A percentile compares a stretch with the other conserved stretches of the same genome.
Evolutionary conservation across 1,284 basidiomycete species (phyloP).

Genomic region (Sporisorium scitamineum): DNA sequence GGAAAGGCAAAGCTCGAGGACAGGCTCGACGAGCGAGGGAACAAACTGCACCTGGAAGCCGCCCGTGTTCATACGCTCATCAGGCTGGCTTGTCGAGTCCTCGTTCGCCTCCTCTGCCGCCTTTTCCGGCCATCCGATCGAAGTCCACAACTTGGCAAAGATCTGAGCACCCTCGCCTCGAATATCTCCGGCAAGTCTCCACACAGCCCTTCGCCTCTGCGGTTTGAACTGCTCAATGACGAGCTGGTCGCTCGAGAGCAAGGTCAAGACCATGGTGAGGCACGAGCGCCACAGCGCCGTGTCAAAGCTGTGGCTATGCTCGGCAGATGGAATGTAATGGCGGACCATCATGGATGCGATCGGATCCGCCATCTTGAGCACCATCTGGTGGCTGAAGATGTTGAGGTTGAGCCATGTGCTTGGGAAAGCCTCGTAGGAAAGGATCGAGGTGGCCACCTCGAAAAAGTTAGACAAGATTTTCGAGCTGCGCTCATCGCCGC

Average conservation of each 20-base stretch:
- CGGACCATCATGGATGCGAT: constrained; percentile 81
- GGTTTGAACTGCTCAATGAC: constrained; percentile 94
- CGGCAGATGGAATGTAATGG: constrained; percentile 80
- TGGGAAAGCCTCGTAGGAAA: constrained; percentile 90
- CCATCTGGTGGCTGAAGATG: constrained; percentile 86
- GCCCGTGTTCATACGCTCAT: constrained; percentile 60
- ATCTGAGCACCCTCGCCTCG: constrained; percentile 91
- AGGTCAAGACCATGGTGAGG: constrained; percentile 83
- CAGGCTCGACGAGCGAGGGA: constrained; percentile 86
- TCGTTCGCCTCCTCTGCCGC: constrained; percentile 17
- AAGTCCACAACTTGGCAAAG: constrained; percentile 85
- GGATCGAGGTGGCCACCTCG: constrained; percentile 82
- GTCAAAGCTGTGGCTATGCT: constrained; percentile 79
- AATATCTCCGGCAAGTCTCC: constrained; percentile 94
- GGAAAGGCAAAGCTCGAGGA: constrained; percentile 91
- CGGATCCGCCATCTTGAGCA: constrained; percentile 88
- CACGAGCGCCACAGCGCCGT: constrained; percentile 83
- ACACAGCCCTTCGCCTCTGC: constrained; percentile 91
- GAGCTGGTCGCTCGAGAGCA: constrained; percentile 88
- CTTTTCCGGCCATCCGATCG: constrained; percentile 72
- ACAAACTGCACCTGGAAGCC: constrained; percentile 69
- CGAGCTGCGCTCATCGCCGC: constrained; percentile 72
- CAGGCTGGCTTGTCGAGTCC: constrained; percentile 24
- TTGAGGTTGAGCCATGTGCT: constrained; percentile 92
- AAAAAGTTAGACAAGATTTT: constrained; percentile 82